Evolutionary conservation across 148 eudicot genomes (phyloP), one percentile per base, ranked within the genome.

Genomic region (Selenicereus undatus): DNA sequence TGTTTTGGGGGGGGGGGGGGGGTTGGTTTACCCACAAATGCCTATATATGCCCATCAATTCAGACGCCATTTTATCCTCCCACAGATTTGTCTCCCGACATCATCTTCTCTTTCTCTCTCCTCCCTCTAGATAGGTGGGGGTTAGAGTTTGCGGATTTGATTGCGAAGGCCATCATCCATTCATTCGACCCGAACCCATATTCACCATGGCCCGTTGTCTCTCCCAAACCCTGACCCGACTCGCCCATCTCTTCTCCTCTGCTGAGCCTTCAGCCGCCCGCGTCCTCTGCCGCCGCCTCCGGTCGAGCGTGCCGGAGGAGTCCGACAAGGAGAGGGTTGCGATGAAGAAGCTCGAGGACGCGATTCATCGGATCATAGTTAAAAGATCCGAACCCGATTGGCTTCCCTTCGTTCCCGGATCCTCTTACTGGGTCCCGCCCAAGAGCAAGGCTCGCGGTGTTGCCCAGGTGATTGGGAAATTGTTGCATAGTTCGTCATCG

Each of bases 381-480:
- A 81, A 71, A 76, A 84, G 83, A 83, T 87, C 94, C 7, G 86
- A 88, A 3, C 98, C 97, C 14, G 90, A 91, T 88, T 94, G 98
- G 98, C 84, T 94, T 7, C 90, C 88, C 0, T 84, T 92, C 24
- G 86, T 89, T 18, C 97, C 97, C 10, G 94, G 94, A 12, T 89
- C 86, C 1, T 94, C 97, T 5, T 94, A 92, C 32, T 94, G 94
- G 97, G 98, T 94, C 69, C 92, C 98, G 22, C 18, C 76, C 32
- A 45, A 50, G 60, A 26, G 58, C 18, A 74, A 56, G 69, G 26
- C 22, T 5, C 10, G 16, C 22, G 79, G 43, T 14, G 52, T 43
- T 39, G 45, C 54, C 62, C 54, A 64, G 45, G 65, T 71, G n/a
- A 71, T 71, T 21, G 35, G 24, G 26, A 72, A 72, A 72, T 72